These are phyloP conservation scores for Talaromyces sp. DNA, from an alignment of 2,329 filamentous ascomycete species.

Conservation along the genomic window DNA sequence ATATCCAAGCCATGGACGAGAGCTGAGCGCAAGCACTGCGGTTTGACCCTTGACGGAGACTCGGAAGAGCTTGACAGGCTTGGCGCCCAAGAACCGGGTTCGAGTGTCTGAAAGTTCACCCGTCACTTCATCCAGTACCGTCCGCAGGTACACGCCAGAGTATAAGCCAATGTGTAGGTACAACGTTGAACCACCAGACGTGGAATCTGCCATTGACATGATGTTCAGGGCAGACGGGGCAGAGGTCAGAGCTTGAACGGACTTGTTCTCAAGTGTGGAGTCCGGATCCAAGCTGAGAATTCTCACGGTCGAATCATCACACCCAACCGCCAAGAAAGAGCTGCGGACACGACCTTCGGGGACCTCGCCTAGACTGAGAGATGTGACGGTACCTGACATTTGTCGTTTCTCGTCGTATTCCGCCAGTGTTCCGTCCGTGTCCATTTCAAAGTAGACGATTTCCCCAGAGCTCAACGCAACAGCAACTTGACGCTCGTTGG, in stretches of 20 bases:
- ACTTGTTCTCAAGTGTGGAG: slow-evolving; percentile 85
- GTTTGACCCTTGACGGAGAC: slow-evolving; percentile 82
- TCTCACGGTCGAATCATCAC: slow-evolving; percentile 92
- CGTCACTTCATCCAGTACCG: slow-evolving; percentile 89
- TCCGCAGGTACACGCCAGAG: slow-evolving; percentile 92
- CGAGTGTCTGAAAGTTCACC: slow-evolving; percentile 93
- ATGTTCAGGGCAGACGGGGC: slow-evolving; percentile 84
- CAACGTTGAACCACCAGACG: slow-evolving; percentile 77
- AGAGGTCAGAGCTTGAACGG: slow-evolving; percentile 86
- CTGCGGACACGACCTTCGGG: slow-evolving; percentile 85
- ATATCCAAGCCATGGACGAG: slow-evolving; percentile 93
- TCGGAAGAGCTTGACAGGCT: slow-evolving; percentile 81
- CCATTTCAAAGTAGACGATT: slow-evolving; percentile 98
- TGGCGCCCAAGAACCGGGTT: slow-evolving; percentile 88
- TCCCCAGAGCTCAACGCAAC: slow-evolving; percentile 93
- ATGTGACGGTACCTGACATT: slow-evolving; percentile 93
- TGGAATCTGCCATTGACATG: slow-evolving; percentile 92
- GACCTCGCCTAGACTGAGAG: slow-evolving; percentile 86
- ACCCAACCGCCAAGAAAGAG: slow-evolving; percentile 91
- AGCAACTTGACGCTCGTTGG: slow-evolving; percentile 88
- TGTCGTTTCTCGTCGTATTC: slow-evolving; percentile 94
- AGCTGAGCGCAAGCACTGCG: slow-evolving; percentile 84
- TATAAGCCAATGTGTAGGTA: slow-evolving; percentile 95
- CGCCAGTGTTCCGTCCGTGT: slow-evolving; percentile 79
- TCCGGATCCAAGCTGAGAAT: slow-evolving; percentile 88